Conservation (phyloP, 805 yeast species). For the Saccharomycopsis olivae region DNA sequence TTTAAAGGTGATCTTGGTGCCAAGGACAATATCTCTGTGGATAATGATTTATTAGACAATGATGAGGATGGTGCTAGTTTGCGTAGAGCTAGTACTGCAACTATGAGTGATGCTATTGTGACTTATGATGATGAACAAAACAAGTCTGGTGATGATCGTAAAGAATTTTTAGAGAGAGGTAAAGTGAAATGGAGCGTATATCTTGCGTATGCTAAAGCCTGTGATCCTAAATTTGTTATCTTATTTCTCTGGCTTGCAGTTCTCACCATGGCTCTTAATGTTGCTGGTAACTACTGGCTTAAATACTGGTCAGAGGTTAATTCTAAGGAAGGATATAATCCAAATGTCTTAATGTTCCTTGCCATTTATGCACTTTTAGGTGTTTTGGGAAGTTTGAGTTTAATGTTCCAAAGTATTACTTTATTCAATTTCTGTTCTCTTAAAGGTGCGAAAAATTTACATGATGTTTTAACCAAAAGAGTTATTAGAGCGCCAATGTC, state of each 20-base stretch:
- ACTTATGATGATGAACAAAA: constrained; percentile 30
- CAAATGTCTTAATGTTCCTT: constrained; percentile 59
- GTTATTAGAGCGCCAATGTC: constrained; percentile 90
- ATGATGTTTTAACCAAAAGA: constrained; percentile 58
- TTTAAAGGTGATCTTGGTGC: constrained; percentile 3
- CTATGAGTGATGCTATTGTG: constrained; percentile 24
- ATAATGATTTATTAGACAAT: constrained; percentile 4
- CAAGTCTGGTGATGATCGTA: constrained; percentile 27
- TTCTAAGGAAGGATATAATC: constrained; percentile 56
- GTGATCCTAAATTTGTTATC: constrained; percentile 57
- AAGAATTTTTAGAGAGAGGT: constrained; percentile 87
- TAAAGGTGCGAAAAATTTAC: constrained; percentile 68
- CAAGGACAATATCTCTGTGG: constrained; percentile 4
- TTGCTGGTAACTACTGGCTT: constrained; percentile 79
- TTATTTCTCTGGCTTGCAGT: constrained; percentile 46
- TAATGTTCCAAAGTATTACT: constrained; percentile 55
- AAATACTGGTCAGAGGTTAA: constrained; percentile 96
- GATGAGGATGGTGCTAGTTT: constrained; percentile 29
- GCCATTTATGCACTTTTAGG: constrained; percentile 73
- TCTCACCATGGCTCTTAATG: constrained; percentile 49
- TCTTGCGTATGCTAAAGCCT: constrained; percentile 74
- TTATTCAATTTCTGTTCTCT: constrained; percentile 78
- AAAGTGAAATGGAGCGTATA: constrained; percentile 86
- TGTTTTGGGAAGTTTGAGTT: constrained; percentile 46
- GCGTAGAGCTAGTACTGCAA: constrained; percentile 55